phyloP scores from a whole-genome alignment of 805 yeast genomes.

The Wickerhamomyces mucosus region DNA sequence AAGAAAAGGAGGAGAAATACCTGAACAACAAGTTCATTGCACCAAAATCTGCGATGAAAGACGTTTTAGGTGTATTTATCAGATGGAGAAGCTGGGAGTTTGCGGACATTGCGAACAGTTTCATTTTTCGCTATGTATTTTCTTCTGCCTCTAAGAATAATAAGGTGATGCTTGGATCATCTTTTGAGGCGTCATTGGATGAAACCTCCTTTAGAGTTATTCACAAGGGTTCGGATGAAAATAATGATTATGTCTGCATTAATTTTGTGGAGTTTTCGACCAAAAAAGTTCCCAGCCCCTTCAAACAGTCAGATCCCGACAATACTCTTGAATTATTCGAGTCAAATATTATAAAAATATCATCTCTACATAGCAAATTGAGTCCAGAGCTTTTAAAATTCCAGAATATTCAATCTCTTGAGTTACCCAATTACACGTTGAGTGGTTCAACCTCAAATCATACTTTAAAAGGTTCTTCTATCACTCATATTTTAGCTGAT shows the following conservation, averaged over 20 bases:
- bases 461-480: too few relatives aligned
- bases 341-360: too few relatives aligned
- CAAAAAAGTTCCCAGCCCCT: too few relatives aligned
- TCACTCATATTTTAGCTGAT: too few relatives aligned
- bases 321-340: too few relatives aligned
- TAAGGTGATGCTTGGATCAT: constrained; percentile 1
- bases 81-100: constrained; percentile 94
- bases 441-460: too few relatives aligned
- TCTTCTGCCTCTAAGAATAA: constrained; percentile 6
- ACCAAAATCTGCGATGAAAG: constrained; percentile 42
- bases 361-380: too few relatives aligned
- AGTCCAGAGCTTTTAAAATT: too few relatives aligned
- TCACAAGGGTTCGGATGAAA: constrained; percentile 3
- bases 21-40: constrained; percentile 28
- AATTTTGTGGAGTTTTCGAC: constrained; percentile 21
- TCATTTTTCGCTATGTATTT: constrained; percentile 44
- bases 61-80: constrained; percentile 50
- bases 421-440: too few relatives aligned
- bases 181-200: constrained; percentile 23
- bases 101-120: constrained; percentile 46
- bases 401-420: too few relatives aligned
- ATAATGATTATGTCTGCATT: constrained; percentile 16
- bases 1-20: constrained; percentile 23
- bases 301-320: too few relatives aligned
- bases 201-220: constrained; percentile 13